phyloP scores from a whole-genome alignment of 495 filamentous ascomycete species.

The Daldinia concentrica region DNA sequence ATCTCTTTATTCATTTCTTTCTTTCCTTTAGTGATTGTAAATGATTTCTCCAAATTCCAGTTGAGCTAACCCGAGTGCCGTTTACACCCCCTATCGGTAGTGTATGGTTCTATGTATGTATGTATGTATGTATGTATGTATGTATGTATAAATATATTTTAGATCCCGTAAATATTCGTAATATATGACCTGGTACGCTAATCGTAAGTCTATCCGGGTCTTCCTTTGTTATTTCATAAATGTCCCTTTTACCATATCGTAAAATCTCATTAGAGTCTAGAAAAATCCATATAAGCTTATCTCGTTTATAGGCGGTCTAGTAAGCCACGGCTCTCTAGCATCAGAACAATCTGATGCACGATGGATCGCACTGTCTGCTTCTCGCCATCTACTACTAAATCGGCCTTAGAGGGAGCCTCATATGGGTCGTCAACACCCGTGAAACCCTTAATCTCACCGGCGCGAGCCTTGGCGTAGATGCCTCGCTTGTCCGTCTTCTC shows the following conservation, averaged over 20 bases:
- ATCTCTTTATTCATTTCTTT: slow-evolving; percentile 13
- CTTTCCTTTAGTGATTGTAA: background rate
- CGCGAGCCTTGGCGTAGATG: slow-evolving; percentile 84
- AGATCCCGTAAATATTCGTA: background rate
- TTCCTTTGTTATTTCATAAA: slow-evolving; percentile 1
- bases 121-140: too few relatives aligned
- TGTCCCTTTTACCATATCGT: background rate
- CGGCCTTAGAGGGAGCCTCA: slow-evolving; percentile 81
- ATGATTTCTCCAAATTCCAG: background rate
- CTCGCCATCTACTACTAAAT: slow-evolving; percentile 84
- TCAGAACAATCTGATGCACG: slow-evolving; percentile 94
- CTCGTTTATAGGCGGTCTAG: slow-evolving; percentile 64
- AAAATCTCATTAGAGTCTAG: background rate
- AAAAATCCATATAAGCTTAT: slow-evolving; percentile 1
- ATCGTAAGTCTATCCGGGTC: slow-evolving; percentile 6
- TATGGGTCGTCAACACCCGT: slow-evolving; percentile 99
- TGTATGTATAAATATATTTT: too few relatives aligned
- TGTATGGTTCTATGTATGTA: background rate
- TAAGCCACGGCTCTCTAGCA: slow-evolving; percentile 90
- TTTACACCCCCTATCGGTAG: background rate
- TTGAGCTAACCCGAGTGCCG: background rate
- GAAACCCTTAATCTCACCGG: slow-evolving; percentile 96
- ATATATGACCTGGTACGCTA: background rate
- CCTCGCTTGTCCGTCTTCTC: slow-evolving; percentile 96
- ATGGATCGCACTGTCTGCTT: slow-evolving; percentile 89